Evolutionary conservation across 169 alveolate genomes (phyloP), one percentile per base, ranked within the genome.

Genomic region (Eimeria tenella): DNA sequence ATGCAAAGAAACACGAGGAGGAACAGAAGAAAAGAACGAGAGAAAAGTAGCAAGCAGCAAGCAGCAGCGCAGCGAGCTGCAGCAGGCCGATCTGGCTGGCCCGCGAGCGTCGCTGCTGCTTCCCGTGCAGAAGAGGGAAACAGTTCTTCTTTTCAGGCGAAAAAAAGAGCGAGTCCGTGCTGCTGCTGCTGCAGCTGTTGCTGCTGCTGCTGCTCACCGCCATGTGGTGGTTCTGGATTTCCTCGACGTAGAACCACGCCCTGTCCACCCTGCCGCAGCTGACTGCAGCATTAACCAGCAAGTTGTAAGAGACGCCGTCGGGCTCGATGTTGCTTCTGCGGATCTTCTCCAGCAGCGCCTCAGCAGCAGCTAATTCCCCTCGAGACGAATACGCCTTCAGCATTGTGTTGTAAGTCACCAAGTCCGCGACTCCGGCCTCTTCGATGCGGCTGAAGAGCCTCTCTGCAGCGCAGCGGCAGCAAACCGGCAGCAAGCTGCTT

Each of bases 361-460:
- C 94, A 1, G 94, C 94, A 7, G 23, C 75, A 5, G 19, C 71
- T 73, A 88, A 62, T n/a, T 88, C 68, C 50, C 87, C 86, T 13
- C 23, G 8, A 4, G 10, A 31, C 5, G 87, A 42, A 21, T 23
- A 88, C 0, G 60, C 56, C 75, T 88, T 88, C 56, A 88, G 42
- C 87, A 88, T 56, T 0, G 94, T 88, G 94, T 88, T 88, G 77
- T 88, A 88, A 19, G 87, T 88, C 52, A 88, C 94, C 50, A 88
- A 15, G 63, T 88, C 94, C 21, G 87, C 94, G 13, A 31, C 42
- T 0, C 94, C 94, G 23, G 77, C 52, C 63, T 25, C 53, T 82
- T 88, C 87, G n/a, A 88, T 88, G 31, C 11, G 42, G 13, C 4
- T 42, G 50, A 88, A 88, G 52, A 88, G 42, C 58, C 74, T 42